Evolutionary conservation across 2,329 filamentous ascomycete species (phyloP).

Genomic region (Exophiala dermatitidis): DNA sequence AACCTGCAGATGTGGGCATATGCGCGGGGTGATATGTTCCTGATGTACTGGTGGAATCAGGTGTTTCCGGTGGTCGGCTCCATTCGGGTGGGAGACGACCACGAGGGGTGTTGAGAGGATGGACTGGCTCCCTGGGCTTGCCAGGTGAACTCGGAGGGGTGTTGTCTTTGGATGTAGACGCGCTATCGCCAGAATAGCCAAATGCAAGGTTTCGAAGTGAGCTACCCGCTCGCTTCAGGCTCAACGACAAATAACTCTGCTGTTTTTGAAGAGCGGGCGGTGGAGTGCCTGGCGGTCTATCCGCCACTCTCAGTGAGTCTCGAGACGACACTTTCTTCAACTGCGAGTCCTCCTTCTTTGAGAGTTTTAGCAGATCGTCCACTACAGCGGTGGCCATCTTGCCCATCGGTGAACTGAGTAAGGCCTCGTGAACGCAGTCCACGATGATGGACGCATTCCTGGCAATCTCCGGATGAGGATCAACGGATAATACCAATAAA

Average conservation of each 20-base stretch:
- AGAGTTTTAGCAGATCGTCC: slow-evolving; percentile 54
- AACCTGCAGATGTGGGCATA: slow-evolving; percentile 72
- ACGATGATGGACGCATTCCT: slow-evolving; percentile 76
- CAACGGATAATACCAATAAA: slow-evolving; percentile 78
- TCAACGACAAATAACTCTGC: slow-evolving; percentile 55
- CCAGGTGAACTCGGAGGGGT: slow-evolving; percentile 26
- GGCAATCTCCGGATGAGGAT: slow-evolving; percentile 90
- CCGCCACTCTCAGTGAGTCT: slow-evolving; percentile 19
- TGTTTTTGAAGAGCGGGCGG: slow-evolving; percentile 46
- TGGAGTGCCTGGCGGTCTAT: slow-evolving; percentile 38
- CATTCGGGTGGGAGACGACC: slow-evolving; percentile 51
- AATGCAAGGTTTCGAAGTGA: slow-evolving; percentile 57
- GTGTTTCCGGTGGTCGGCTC: slow-evolving; percentile 64
- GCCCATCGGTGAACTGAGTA: slow-evolving; percentile 71
- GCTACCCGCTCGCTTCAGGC: slow-evolving; percentile 57
- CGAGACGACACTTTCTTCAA: slow-evolving; percentile 23
- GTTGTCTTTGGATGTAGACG: slow-evolving; percentile 32
- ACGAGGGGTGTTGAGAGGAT: slow-evolving; percentile 36
- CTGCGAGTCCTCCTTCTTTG: slow-evolving; percentile 18
- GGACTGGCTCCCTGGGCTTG: slow-evolving; percentile 26
- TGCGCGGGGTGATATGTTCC: slow-evolving; percentile 69
- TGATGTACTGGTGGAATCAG: slow-evolving; percentile 58
- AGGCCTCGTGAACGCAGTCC: slow-evolving; percentile 71
- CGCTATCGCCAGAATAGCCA: slow-evolving; percentile 34
- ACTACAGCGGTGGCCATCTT: slow-evolving; percentile 63